Percentiles rank a stretch among this genome's conserved stretches.
These are phyloP conservation scores for Acorus gramineus DNA, from an alignment of 106 monocot species.

Conservation along the genomic window DNA sequence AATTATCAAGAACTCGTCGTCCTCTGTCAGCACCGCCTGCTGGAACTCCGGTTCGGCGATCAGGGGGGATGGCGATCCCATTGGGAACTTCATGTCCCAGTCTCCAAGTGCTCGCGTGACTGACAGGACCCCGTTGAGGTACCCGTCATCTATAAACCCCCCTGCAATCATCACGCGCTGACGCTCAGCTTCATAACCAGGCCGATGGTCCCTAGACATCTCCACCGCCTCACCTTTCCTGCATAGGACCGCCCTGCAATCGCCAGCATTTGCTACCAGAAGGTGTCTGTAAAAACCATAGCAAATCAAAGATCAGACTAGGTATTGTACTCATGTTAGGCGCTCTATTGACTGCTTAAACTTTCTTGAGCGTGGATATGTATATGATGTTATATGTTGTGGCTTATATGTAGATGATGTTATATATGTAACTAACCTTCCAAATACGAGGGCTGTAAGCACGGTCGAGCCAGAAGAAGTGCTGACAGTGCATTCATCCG, in stretches of 20 bases:
- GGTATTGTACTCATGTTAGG: too few relatives aligned
- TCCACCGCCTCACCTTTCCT: slow-evolving; percentile 46
- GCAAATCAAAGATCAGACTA: too few relatives aligned
- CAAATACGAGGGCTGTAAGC: slow-evolving; percentile 53
- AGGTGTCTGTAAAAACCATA: slow-evolving; percentile 23
- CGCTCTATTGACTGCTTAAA: too few relatives aligned
- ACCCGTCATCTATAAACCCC: slow-evolving; percentile 46
- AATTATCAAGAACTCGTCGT: slow-evolving; percentile 63
- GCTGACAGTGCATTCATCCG: slow-evolving; percentile 44
- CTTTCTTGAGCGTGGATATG: too few relatives aligned
- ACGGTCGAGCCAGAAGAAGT: slow-evolving; percentile 73
- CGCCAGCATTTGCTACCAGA: slow-evolving; percentile 58
- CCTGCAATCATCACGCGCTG: slow-evolving; percentile 33
- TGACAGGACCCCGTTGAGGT: slow-evolving; percentile 57
- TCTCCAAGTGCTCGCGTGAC: slow-evolving; percentile 52
- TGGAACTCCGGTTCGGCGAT: slow-evolving; percentile 53
- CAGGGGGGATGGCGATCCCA: slow-evolving; percentile 36
- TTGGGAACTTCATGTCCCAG: slow-evolving; percentile 47
- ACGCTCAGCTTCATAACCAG: slow-evolving; percentile 26
- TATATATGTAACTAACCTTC: slow-evolving; percentile 30
- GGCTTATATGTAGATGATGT: too few relatives aligned
- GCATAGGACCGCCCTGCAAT: slow-evolving; percentile 53
- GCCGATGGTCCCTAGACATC: slow-evolving; percentile 54
- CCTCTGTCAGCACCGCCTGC: slow-evolving; percentile 26
- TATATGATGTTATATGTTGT: too few relatives aligned